phyloP scores from a whole-genome alignment of 768 basidiomycete genomes.

The Hebeloma cylindrosporum region DNA sequence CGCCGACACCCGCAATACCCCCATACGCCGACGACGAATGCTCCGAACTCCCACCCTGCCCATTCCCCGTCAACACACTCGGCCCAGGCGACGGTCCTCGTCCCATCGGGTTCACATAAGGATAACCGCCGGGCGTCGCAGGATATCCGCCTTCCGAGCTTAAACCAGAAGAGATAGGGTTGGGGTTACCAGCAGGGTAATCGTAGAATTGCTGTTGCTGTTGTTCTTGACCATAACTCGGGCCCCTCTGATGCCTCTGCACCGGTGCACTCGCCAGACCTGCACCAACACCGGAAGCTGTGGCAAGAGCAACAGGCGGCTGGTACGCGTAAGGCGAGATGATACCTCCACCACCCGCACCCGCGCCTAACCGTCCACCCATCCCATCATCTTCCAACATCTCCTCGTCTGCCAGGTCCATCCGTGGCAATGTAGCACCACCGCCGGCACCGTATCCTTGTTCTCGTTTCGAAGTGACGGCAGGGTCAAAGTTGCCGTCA shows the following conservation, averaged over 20 bases:
- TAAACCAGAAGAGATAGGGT: too few relatives aligned
- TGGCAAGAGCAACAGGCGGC: constrained; percentile 1
- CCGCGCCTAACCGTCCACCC: constrained; percentile 23
- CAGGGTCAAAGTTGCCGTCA: constrained; percentile 31
- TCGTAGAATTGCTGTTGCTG: too few relatives aligned
- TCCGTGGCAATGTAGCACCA: constrained; percentile 20
- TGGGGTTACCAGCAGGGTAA: too few relatives aligned
- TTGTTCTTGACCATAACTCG: too few relatives aligned
- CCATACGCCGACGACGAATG: constrained; percentile 20
- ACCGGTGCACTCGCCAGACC: constrained; percentile 14
- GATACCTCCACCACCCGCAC: constrained; percentile 24
- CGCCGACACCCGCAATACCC: constrained; percentile 6
- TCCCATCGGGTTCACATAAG: constrained; percentile 14
- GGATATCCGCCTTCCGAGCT: not conserved
- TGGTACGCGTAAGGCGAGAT: constrained; percentile 25
- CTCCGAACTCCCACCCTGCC: constrained; percentile 15
- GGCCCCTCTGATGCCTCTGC: too few relatives aligned
- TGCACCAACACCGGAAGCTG: constrained; percentile 16
- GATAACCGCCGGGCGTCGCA: constrained; percentile 12
- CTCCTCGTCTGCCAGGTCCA: constrained; percentile 17
- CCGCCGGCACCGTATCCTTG: constrained; percentile 12
- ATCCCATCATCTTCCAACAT: constrained; percentile 26
- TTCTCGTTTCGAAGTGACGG: constrained; percentile 10
- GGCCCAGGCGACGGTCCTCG: constrained; percentile 20
- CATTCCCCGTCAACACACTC: constrained; percentile 7